Evolutionary conservation across 2,329 filamentous ascomycete species (phyloP).

Genomic region (Ceratocystis diversiconidia): DNA sequence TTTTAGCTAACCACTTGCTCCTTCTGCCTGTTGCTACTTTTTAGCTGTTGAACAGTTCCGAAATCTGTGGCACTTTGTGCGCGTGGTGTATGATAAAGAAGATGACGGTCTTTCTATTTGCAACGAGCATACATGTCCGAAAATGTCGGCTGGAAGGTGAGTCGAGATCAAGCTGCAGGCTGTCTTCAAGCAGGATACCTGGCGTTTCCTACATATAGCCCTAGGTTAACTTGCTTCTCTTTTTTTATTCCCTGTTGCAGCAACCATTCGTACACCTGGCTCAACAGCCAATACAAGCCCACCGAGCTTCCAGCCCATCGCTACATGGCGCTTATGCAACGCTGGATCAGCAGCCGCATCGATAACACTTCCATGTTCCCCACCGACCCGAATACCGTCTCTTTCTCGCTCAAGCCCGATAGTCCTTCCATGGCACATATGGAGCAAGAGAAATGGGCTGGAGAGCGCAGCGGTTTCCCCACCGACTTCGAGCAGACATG

Average conservation of each 20-base stretch:
- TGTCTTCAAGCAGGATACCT: not conserved
- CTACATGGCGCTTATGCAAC: constrained; percentile 73
- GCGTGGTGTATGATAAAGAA: constrained; percentile 64
- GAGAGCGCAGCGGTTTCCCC: constrained; percentile 69
- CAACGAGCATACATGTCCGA: constrained; percentile 62
- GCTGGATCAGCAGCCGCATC: constrained; percentile 75
- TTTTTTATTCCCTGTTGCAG: constrained; percentile 22
- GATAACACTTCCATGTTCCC: constrained; percentile 67
- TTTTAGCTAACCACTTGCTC: not conserved
- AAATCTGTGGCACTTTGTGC: constrained; percentile 64
- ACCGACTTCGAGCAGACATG: constrained; percentile 63
- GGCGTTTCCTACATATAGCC: not conserved
- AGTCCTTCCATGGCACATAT: constrained; percentile 32
- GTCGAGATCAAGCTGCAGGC: constrained; percentile 25
- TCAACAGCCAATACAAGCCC: constrained; percentile 60
- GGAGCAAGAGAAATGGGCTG: constrained; percentile 50
- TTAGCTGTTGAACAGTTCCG: constrained; percentile 72
- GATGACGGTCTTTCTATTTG: constrained; percentile 56
- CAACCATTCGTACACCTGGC: constrained; percentile 73
- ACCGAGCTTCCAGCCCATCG: constrained; percentile 68
- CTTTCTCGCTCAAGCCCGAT: constrained; percentile 38
- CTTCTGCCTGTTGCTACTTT: constrained; percentile 19
- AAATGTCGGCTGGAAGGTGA: constrained; percentile 74
- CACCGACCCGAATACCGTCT: constrained; percentile 50
- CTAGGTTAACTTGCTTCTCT: not conserved